Evolutionary conservation across 805 yeast species (phyloP).

Genomic region (Spencermartinsiella europaea): DNA sequence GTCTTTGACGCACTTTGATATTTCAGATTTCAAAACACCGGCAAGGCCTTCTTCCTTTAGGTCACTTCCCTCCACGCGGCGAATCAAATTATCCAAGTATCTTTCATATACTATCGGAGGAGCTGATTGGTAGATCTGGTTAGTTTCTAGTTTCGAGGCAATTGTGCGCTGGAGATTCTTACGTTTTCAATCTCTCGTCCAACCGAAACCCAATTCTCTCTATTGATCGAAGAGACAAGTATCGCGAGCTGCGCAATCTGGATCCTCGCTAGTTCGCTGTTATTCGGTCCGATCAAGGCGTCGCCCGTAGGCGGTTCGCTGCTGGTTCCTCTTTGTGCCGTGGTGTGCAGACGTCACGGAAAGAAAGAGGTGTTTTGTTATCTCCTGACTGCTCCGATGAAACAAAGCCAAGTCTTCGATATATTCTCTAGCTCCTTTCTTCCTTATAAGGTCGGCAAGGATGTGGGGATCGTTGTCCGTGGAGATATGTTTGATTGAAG

Average conservation of each 20-base stretch:
- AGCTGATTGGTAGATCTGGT: not conserved
- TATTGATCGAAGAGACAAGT: conserved; percentile 41
- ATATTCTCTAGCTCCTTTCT: too few species aligned
- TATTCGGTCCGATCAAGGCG: not conserved
- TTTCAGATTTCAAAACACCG: not conserved
- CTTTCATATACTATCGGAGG: not conserved
- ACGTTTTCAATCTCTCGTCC: conserved; percentile 42
- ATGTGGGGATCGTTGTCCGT: too few species aligned
- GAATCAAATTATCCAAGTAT: not conserved
- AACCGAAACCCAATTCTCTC: conserved; percentile 37
- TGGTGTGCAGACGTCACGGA: not conserved
- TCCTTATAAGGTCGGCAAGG: too few species aligned
- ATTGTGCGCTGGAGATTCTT: conserved; percentile 2
- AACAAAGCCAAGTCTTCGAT: too few species aligned
- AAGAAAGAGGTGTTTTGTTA: too few species aligned
- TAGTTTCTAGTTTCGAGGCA: not conserved
- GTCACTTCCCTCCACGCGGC: not conserved
- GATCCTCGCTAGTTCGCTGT: conserved; percentile 27
- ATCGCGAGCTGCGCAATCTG: conserved; percentile 51
- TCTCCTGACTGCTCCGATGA: too few species aligned
- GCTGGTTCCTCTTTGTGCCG: not conserved
- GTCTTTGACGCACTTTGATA: not conserved
- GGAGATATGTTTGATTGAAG: too few species aligned
- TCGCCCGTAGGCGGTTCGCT: not conserved
- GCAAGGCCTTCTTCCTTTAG: not conserved